Base-by-base conservation (phyloP, 306 rosid species). In the Crataegus laevigata region DNA sequence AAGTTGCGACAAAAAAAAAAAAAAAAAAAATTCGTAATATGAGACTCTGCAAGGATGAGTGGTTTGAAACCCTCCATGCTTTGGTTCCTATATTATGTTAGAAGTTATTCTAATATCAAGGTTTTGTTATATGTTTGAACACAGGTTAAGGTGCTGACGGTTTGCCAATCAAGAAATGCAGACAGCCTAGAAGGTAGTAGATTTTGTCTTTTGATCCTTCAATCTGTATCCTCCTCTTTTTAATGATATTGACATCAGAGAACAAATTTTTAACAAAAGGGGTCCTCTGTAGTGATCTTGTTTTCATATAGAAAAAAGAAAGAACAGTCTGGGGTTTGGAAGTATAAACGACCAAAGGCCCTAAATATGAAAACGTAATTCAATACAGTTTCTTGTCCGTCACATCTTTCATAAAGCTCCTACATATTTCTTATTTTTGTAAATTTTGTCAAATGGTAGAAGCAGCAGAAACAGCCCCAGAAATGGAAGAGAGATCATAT, bases 91-190 rank as follows among this genome's bases (percentile, higher is more conserved):
- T 73, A 61, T 47, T 28, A 32, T 77, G 74, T 65, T 68, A 72
- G 71, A 65, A 22, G 26, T 14, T 84, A 58, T 64, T 50, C 29
- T 28, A 63, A 47, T 75, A 57, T 79, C 76, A 67, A 79, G 6
- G 30, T 74, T 75, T 1, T 84, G 7, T 78, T 29, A 76, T 28
- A 79, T 73, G 66, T 80, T 82, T 77, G 73, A 68, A 84, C 92
- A 84, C 91, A 96, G 99, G 92, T 72, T 77, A 96, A 86, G 86
- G 91, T 96, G 69, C 86, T 96, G 69, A 74, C 99, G 51, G 75
- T 92, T 81, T 96, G 98, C 84, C 96, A 90, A 76, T 90, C 99
- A 26, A 83, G 74, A 75, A 83, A 72, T 21, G 28, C 45, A 19
- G 90, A 90, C 64, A 60, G 9, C 60, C 62, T 70, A 25, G 91